Conservation (phyloP, 2,329 filamentous ascomycete species). For the Pseudocercospora crystallina region DNA sequence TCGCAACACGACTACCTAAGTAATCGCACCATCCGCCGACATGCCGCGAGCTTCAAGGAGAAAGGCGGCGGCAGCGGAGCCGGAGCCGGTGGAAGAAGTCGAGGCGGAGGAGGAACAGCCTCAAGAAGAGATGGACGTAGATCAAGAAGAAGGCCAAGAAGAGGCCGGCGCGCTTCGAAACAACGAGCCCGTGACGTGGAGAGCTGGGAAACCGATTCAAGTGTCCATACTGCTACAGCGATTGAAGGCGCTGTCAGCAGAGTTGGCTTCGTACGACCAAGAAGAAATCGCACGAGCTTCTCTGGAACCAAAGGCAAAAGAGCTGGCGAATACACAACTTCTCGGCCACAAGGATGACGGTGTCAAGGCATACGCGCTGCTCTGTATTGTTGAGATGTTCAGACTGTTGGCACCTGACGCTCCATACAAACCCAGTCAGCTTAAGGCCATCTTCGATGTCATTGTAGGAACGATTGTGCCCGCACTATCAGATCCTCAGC, state of each 20-base stretch:
- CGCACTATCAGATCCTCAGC: constrained; percentile 78
- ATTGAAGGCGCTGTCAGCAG: constrained; percentile 75
- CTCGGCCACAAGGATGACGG: constrained; percentile 90
- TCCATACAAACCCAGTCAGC: constrained; percentile 83
- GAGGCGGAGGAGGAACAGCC: constrained; percentile 1
- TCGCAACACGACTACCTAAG: no score
- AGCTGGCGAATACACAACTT: constrained; percentile 78
- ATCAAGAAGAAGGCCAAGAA: constrained; percentile 22
- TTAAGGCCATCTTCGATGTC: constrained; percentile 94
- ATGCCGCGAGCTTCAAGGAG: no score
- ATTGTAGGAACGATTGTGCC: constrained; percentile 83
- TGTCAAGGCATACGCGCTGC: constrained; percentile 83
- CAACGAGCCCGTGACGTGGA: constrained; percentile 85
- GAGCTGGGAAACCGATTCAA: constrained; percentile 83
- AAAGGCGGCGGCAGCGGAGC: background rate
- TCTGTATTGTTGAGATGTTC: constrained; percentile 90
- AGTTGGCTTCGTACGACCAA: constrained; percentile 83
- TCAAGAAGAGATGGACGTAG: constrained; percentile 19
- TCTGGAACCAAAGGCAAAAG: constrained; percentile 78
- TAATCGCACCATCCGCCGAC: no score
- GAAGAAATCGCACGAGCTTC: constrained; percentile 81
- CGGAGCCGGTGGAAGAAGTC: constrained; percentile 9
- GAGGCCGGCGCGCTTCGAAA: constrained; percentile 61
- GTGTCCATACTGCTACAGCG: constrained; percentile 79
- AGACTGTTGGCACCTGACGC: constrained; percentile 91